Evolutionary conservation across 805 yeast genomes (phyloP).

Genomic region (Saccharomycopsis vini): DNA sequence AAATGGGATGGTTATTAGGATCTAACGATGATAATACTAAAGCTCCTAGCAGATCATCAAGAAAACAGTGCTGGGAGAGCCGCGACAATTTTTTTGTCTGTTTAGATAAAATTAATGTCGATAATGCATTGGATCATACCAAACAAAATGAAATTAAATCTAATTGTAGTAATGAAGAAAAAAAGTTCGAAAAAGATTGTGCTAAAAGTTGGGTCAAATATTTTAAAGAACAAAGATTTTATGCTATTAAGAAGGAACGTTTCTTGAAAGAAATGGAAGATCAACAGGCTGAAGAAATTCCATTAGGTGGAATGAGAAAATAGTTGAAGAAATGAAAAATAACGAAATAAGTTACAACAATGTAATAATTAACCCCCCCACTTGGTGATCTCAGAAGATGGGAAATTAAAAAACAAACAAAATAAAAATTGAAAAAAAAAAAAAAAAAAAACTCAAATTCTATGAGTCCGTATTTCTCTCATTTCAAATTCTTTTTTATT

Average conservation of each 20-base stretch:
- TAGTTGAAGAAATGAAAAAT: too few species aligned
- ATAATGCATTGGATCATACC: slow-evolving; percentile 54
- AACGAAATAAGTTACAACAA: too few species aligned
- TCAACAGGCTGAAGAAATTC: not conserved
- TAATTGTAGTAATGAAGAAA: slow-evolving; percentile 49
- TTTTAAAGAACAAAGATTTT: slow-evolving; percentile 82
- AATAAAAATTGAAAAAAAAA: too few species aligned
- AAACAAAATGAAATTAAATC: slow-evolving; percentile 38
- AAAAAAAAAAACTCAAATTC: too few species aligned
- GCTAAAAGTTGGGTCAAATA: slow-evolving; percentile 83
- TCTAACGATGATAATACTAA: slow-evolving; percentile 24
- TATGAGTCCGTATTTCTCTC: too few species aligned
- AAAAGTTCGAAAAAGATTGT: slow-evolving; percentile 64
- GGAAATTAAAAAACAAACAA: too few species aligned
- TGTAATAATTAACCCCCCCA: too few species aligned
- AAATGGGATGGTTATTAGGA: slow-evolving; percentile 16
- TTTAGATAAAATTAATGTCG: slow-evolving; percentile 56
- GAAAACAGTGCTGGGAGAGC: slow-evolving; percentile 83
- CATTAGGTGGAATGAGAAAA: not conserved
- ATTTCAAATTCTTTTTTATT: too few species aligned
- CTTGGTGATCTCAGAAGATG: too few species aligned
- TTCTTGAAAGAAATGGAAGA: slow-evolving; percentile 64
- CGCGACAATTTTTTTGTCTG: slow-evolving; percentile 75
- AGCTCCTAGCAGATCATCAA: slow-evolving; percentile 53
- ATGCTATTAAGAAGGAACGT: slow-evolving; percentile 59